These are phyloP conservation scores for Aspergillus cejpii DNA, from an alignment of 2,329 filamentous ascomycete genomes.

Conservation along the genomic window DNA sequence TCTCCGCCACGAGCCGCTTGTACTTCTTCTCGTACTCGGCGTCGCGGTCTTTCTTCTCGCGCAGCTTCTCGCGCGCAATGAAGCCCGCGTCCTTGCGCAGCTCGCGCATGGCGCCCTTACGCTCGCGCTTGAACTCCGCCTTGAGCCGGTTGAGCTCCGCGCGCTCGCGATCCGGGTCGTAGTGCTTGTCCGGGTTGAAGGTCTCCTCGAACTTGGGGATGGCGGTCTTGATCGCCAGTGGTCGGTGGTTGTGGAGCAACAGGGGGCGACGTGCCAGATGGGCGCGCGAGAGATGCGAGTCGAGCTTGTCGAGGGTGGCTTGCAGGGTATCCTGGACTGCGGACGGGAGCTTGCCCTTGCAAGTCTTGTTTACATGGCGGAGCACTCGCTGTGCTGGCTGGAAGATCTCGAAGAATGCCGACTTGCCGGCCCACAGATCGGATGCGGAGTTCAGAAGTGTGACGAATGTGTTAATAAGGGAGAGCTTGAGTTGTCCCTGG, in stretches of 20 bases:
- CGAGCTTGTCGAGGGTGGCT: conserved; percentile 30
- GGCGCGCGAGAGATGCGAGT: conserved; percentile 50
- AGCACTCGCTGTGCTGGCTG: conserved; percentile 55
- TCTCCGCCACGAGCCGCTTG: conserved; percentile 83
- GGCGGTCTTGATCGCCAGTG: conserved; percentile 76
- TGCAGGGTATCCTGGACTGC: conserved; percentile 26
- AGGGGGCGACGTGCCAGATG: conserved; percentile 67
- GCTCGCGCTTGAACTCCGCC: conserved; percentile 88
- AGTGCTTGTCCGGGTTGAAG: conserved; percentile 93
- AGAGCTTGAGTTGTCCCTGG: conserved; percentile 47
- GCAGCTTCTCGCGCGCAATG: conserved; percentile 80
- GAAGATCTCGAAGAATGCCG: conserved; percentile 75
- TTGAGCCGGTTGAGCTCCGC: conserved; percentile 76
- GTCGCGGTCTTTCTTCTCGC: conserved; percentile 89
- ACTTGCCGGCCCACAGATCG: conserved; percentile 65
- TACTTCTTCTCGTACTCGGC: conserved; percentile 95
- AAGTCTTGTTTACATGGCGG: conserved; percentile 54
- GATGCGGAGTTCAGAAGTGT: conserved; percentile 62
- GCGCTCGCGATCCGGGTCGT: conserved; percentile 89
- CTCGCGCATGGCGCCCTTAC: conserved; percentile 90
- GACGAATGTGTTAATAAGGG: conserved; percentile 57
- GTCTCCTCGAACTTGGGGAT: conserved; percentile 94
- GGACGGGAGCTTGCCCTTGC: conserved; percentile 47
- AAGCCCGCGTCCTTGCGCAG: conserved; percentile 93
- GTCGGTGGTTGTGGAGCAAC: conserved; percentile 80